phyloP scores from a whole-genome alignment of 495 filamentous ascomycete genomes.

The Aspergillus leporis region DNA sequence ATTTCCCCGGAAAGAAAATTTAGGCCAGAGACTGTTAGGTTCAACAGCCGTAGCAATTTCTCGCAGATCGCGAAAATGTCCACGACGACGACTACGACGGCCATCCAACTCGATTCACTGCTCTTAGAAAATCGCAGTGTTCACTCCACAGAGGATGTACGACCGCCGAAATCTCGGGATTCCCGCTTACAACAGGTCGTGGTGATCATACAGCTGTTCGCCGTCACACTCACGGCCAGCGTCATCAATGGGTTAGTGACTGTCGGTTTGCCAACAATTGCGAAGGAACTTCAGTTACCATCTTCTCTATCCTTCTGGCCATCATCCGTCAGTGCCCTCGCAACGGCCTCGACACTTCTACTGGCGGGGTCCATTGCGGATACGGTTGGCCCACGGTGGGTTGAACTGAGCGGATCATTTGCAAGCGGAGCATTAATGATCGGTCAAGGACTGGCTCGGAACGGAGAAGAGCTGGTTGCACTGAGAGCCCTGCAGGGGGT shows the following conservation, averaged over 20 bases:
- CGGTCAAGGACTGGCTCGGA: conserved; percentile 42
- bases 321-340: conserved; percentile 33
- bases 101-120: background rate
- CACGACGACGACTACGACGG: no score
- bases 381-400: conserved; percentile 41
- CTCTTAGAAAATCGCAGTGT: background rate
- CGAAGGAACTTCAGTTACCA: conserved; percentile 40
- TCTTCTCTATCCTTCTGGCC: conserved; percentile 46
- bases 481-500: conserved; percentile 51
- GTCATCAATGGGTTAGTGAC: conserved; percentile 33
- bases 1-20: no score
- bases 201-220: conserved; percentile 12
- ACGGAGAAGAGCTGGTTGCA: conserved; percentile 45
- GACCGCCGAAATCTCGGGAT: background rate
- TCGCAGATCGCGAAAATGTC: no score
- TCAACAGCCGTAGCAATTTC: no score
- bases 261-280: conserved; percentile 52
- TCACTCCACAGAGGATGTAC: background rate
- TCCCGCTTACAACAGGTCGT: conserved; percentile 13
- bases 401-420: conserved; percentile 45
- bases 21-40: no score
- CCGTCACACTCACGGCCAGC: conserved; percentile 17
- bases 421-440: conserved; percentile 41
- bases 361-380: conserved; percentile 53
- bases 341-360: conserved; percentile 47